Evolutionary conservation across 1,284 basidiomycete species (phyloP).

Genomic region (Heterobasidion annosum): DNA sequence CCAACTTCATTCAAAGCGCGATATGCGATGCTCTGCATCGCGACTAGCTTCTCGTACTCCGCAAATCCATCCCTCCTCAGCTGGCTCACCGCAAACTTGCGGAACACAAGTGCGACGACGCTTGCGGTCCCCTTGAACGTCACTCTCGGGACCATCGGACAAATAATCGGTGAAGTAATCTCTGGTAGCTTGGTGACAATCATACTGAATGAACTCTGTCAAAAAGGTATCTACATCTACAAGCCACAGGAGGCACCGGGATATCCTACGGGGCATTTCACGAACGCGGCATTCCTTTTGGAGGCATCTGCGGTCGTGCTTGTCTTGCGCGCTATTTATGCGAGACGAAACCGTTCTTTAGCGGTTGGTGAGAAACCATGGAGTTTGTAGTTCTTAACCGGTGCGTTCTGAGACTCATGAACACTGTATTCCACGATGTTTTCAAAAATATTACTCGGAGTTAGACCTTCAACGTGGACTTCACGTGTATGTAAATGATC

Average conservation of each 20-base stretch:
- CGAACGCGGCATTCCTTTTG: constrained; percentile 23
- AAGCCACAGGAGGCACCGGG: constrained; percentile 22
- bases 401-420: neutral
- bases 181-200: neutral
- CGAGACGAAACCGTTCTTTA: constrained; percentile 12
- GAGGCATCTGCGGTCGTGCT: constrained; percentile 15
- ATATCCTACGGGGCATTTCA: constrained; percentile 27
- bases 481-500: no score
- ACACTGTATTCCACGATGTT: neutral
- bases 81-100: constrained; percentile 27
- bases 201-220: neutral
- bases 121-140: constrained; percentile 28
- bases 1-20: constrained; percentile 21
- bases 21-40: constrained; percentile 26
- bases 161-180: constrained; percentile 21
- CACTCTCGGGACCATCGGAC: constrained; percentile 25
- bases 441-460: no score
- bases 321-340: constrained; percentile 13
- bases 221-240: constrained; percentile 27
- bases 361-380: constrained; percentile 10
- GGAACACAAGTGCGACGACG: constrained; percentile 21
- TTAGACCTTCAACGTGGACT: no score
- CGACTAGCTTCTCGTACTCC: constrained; percentile 24
- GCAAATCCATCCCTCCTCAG: constrained; percentile 26
- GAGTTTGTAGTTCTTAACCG: constrained; percentile 8